phyloP scores from a whole-genome alignment of 805 yeast genomes.

The Candida schatavii region DNA sequence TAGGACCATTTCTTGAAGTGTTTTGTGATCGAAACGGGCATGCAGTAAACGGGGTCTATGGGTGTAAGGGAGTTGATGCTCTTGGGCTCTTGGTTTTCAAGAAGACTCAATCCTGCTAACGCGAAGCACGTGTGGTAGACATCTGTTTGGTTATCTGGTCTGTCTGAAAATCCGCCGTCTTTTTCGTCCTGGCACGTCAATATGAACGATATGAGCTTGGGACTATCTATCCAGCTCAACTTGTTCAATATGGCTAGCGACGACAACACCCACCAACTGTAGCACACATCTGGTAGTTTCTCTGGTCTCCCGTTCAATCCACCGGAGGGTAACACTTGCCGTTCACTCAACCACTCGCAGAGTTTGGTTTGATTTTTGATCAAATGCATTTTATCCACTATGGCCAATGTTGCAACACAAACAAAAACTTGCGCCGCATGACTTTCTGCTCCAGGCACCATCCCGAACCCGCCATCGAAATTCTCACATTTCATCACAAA shows the following conservation, averaged over 20 bases:
- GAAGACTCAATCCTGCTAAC: conserved; percentile 77
- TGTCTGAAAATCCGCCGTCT: conserved; percentile 88
- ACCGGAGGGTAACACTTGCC: conserved; percentile 76
- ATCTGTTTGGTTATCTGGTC: conserved; percentile 88
- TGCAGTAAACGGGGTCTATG: conserved; percentile 84
- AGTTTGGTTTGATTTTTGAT: conserved; percentile 37
- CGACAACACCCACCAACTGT: conserved; percentile 95
- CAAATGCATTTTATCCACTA: conserved; percentile 51
- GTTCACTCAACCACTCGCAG: conserved; percentile 86
- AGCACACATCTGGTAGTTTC: conserved; percentile 95
- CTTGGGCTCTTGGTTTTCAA: conserved; percentile 49
- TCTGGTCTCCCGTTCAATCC: conserved; percentile 97
- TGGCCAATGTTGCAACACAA: conserved; percentile 77
- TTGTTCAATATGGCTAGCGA: conserved; percentile 64
- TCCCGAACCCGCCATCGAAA: conserved; percentile 95
- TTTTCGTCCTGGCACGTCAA: conserved; percentile 71
- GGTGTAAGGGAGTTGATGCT: conserved; percentile 13
- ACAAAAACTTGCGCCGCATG: conserved; percentile 93
- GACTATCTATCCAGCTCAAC: conserved; percentile 74
- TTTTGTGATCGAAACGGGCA: conserved; percentile 55
- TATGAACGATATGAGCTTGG: conserved; percentile 63
- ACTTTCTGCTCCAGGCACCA: conserved; percentile 91
- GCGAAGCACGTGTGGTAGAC: conserved; percentile 93
- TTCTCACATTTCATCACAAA: conserved; percentile 73
- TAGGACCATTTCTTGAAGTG: conserved; percentile 27